phyloP scores from a whole-genome alignment of 2,329 filamentous ascomycete genomes.

The Nakataea oryzae region DNA sequence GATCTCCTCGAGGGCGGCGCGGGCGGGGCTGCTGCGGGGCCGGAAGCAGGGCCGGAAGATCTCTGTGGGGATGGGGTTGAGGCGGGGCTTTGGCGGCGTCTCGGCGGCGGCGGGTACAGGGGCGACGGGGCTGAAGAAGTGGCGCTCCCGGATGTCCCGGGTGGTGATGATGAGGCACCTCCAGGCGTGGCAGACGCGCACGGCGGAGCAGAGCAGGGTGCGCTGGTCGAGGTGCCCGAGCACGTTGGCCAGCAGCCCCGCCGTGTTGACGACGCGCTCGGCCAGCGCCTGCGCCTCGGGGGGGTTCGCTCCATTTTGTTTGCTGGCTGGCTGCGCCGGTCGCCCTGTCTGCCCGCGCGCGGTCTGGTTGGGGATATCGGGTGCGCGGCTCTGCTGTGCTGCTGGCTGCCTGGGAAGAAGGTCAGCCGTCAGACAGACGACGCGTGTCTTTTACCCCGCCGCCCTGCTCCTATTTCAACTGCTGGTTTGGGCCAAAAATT shows the following conservation, averaged over 20 bases:
- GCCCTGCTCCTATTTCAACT: too few relatives aligned
- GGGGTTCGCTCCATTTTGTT: too few relatives aligned
- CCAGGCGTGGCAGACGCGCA: slow-evolving; percentile 9
- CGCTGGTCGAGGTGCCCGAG: slow-evolving; percentile 9
- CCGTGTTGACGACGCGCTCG: slow-evolving; percentile 4
- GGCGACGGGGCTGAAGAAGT: slow-evolving; percentile 6
- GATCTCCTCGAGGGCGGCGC: background rate
- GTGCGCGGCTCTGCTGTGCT: too few relatives aligned
- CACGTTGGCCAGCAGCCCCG: slow-evolving; percentile 11
- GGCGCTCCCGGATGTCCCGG: background rate
- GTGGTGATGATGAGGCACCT: slow-evolving; percentile 4
- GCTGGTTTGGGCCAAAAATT: too few relatives aligned
- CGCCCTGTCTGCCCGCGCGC: too few relatives aligned
- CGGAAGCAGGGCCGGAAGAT: slow-evolving; percentile 1
- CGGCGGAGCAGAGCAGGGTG: slow-evolving; percentile 9
- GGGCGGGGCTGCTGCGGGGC: background rate
- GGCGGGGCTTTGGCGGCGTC: background rate
- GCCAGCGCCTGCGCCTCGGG: background rate
- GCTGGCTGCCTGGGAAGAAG: too few relatives aligned
- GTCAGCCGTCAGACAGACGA: too few relatives aligned
- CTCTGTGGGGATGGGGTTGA: background rate
- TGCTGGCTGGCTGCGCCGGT: too few relatives aligned
- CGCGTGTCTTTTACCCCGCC: too few relatives aligned
- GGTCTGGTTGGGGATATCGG: too few relatives aligned
- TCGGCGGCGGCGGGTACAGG: too few relatives aligned